These are phyloP conservation scores for Fusarium sp. DNA, from an alignment of 2,329 filamentous ascomycete genomes.

Conservation along the genomic window DNA sequence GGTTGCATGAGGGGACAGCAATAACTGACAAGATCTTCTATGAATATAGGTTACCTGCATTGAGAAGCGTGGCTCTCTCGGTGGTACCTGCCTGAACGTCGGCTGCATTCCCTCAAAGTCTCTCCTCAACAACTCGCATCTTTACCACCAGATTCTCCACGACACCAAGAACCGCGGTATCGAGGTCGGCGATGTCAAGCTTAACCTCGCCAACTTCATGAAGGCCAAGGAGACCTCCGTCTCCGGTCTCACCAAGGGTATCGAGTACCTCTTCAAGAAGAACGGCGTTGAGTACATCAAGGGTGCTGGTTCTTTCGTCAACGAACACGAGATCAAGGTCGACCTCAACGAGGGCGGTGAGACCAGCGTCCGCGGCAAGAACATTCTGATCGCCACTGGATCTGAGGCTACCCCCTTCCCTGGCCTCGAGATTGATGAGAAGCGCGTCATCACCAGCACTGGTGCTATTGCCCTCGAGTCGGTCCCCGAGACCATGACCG, in stretches of 20 bases:
- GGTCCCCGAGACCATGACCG: constrained; percentile 95
- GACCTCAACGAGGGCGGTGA: constrained; percentile 92
- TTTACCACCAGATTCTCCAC: constrained; percentile 97
- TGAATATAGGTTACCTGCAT: constrained; percentile 85
- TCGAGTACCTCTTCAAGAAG: constrained; percentile 99
- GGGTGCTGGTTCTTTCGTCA: constrained; percentile 86
- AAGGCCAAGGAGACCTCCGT: constrained; percentile 98
- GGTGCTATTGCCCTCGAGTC: constrained; percentile 89
- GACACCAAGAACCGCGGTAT: constrained; percentile 98
- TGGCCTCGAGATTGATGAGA: constrained; percentile 94
- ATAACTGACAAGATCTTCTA: constrained; percentile 28
- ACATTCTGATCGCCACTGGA: constrained; percentile 97
- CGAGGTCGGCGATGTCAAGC: constrained; percentile 95
- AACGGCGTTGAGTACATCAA: constrained; percentile 99
- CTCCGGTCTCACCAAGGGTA: constrained; percentile 89
- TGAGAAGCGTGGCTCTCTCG: constrained; percentile 95
- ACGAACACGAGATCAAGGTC: constrained; percentile 92
- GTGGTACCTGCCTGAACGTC: constrained; percentile 98
- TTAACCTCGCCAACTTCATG: constrained; percentile 96
- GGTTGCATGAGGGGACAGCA: constrained; percentile 10
- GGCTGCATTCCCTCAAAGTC: constrained; percentile 99
- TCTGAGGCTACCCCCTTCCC: constrained; percentile 97
- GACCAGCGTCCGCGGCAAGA: constrained; percentile 88
- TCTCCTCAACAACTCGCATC: constrained; percentile 98
- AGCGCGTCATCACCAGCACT: constrained; percentile 96